A percentile compares a stretch with the other conserved stretches of the same genome.
Conservation (phyloP, 2,329 filamentous ascomycete species). For the Alternaria sp. region DNA sequence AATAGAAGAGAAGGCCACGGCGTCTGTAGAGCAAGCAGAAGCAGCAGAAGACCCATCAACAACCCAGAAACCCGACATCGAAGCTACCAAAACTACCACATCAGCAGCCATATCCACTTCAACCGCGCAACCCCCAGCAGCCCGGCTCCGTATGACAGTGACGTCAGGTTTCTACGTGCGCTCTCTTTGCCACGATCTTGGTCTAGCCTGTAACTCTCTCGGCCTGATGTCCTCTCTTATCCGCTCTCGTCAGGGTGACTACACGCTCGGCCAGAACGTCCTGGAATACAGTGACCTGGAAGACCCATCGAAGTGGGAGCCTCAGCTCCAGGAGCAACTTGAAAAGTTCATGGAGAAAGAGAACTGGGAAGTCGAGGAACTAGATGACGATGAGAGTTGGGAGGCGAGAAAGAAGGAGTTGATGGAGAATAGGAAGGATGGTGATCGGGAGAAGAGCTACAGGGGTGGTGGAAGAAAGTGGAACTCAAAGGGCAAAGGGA, state of each 20-base stretch:
- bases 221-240: slow-evolving; percentile 87
- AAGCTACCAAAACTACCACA: not conserved
- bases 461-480: slow-evolving; percentile 27
- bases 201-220: slow-evolving; percentile 79
- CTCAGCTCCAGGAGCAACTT: slow-evolving; percentile 70
- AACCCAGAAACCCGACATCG: not conserved
- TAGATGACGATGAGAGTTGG: slow-evolving; percentile 42
- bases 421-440: slow-evolving; percentile 31
- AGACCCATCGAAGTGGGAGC: slow-evolving; percentile 82
- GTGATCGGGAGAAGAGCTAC: slow-evolving; percentile 31
- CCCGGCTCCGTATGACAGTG: slow-evolving; percentile 86
- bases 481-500: slow-evolving; percentile 25
- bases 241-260: slow-evolving; percentile 82
- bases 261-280: slow-evolving; percentile 74
- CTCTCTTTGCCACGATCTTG: slow-evolving; percentile 90
- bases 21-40: slow-evolving; percentile 1
- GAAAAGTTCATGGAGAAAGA: slow-evolving; percentile 59
- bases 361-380: slow-evolving; percentile 41
- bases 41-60: not conserved
- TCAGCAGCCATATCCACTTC: not conserved
- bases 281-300: slow-evolving; percentile 80
- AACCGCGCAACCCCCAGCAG: slow-evolving; percentile 66
- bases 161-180: slow-evolving; percentile 97
- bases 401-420: slow-evolving; percentile 55
- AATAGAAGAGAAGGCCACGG: slow-evolving; percentile 1